Base-by-base conservation (phyloP, 106 monocot genomes). In the Narthecium ossifragum region DNA sequence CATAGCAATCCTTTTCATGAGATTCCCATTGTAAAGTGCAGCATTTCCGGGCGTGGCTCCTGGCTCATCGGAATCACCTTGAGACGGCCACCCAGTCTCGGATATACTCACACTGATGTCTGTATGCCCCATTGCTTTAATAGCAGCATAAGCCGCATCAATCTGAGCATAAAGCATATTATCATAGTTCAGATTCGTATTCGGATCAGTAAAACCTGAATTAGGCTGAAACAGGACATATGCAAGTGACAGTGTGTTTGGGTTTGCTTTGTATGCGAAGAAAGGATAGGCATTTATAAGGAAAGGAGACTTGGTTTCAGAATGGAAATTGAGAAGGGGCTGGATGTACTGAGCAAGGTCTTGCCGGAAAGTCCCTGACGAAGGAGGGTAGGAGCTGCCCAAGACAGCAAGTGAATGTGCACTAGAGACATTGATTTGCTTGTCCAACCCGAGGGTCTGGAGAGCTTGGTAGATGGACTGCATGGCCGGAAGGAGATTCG, bases 141-240 rank as follows among this genome's bases (percentile, higher is more conserved):
- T 78, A 4, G 86, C 86, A 4, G 74, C 57, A 23, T 81, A 78
- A 8, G 78, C 85, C 0, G 86, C 49, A 46, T 86, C 81, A 15
- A 86, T 67, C 73, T 86, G 86, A 37, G 86, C 81, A 53, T 86
- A 81, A 9, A 85, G 59, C 85, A 85, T 85, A 54, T 85, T 85
- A 34, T 85, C 85, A 13, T 85, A 85, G 37, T 43, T 74, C 8
- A 86, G 36, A 28, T 78, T 78, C 0, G 86, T 86, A 46, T 37
- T 57, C 0, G 81, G 60, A 57, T 86, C 86, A 1, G 31, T 63
- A 23, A 74, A 56, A 10, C 86, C 81, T 1, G 70, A n/a, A 36
- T 86, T 86, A 0, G 61, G 56, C 68, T 81, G 52, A 30, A 86
- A 86, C 5, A 86, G 78, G 8, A 75, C 78, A 28, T 86, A 81